Conservation (phyloP, 176 grass and related monocot species). For the Hordeum marinum region DNA sequence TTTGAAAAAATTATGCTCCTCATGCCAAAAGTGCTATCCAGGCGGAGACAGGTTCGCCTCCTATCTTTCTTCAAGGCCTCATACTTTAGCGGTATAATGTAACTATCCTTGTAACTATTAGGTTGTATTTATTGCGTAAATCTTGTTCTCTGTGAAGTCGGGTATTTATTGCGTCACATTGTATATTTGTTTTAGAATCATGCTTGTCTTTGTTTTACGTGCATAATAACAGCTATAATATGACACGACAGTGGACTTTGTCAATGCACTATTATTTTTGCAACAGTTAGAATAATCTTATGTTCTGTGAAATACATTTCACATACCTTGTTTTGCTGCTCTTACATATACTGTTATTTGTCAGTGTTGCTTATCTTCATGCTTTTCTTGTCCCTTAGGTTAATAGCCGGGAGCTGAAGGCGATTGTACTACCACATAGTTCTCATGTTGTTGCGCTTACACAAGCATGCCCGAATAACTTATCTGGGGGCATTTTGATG, state of each 20-base stretch:
- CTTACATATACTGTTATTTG: background rate
- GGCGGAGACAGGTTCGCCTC: slow-evolving; percentile 63
- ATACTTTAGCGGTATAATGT: background rate
- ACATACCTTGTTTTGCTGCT: background rate
- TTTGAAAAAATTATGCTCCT: slow-evolving; percentile 90
- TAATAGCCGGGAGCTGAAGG: slow-evolving; percentile 61
- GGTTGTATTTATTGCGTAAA: too few species aligned
- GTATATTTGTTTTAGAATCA: background rate
- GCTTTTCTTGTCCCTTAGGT: slow-evolving; percentile 35
- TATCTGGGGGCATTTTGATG: slow-evolving; percentile 63
- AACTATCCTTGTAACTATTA: background rate
- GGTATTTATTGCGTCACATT: background rate
- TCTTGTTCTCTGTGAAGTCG: background rate
- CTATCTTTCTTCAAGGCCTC: background rate
- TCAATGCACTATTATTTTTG: background rate
- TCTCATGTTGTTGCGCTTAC: slow-evolving; percentile 74
- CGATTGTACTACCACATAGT: slow-evolving; percentile 50
- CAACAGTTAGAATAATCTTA: background rate
- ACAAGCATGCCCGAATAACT: slow-evolving; percentile 72
- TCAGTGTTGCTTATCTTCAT: slow-evolving; percentile 24
- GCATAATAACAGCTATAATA: background rate
- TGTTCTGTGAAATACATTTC: background rate
- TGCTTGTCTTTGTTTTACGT: slow-evolving; percentile 17
- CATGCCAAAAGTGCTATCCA: slow-evolving; percentile 55
- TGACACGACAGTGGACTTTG: background rate